These are phyloP conservation scores for Schizonepeta tenuifolia DNA, from an alignment of 257 asterid genomes.

Conservation along the genomic window DNA sequence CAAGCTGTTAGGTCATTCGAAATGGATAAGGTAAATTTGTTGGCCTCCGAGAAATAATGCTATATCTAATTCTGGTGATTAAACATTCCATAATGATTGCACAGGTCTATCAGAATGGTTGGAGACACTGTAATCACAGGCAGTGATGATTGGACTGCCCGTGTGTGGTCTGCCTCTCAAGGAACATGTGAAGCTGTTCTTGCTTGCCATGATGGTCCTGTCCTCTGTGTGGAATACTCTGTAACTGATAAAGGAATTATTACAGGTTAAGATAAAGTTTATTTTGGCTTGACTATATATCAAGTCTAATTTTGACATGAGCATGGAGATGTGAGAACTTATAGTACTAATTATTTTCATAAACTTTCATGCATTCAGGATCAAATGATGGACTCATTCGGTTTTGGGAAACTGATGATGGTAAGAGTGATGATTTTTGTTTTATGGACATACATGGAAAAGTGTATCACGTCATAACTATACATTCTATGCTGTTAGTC, in stretches of 20 bases:
- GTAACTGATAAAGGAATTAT: slow-evolving; percentile 81
- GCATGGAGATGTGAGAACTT: neutral
- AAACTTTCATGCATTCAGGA: slow-evolving; percentile 52
- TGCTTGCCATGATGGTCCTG: slow-evolving; percentile 97
- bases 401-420: slow-evolving; percentile 96
- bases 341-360: neutral
- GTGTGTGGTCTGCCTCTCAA: slow-evolving; percentile 91
- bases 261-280: slow-evolving; percentile 61
- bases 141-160: slow-evolving; percentile 99
- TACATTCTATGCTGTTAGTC: neutral
- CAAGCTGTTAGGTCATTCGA: slow-evolving; percentile 92
- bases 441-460: neutral
- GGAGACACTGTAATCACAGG: slow-evolving; percentile 93
- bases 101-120: slow-evolving; percentile 96
- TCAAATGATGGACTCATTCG: slow-evolving; percentile 92
- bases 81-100: slow-evolving; percentile 35
- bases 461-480: neutral
- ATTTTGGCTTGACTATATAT: neutral
- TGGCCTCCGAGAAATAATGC: neutral
- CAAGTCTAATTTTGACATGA: neutral
- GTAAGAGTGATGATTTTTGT: slow-evolving; percentile 45
- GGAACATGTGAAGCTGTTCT: slow-evolving; percentile 98
- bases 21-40: slow-evolving; percentile 79
- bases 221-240: slow-evolving; percentile 85
- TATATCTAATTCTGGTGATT: slow-evolving; percentile 10